phyloP scores from a whole-genome alignment of 495 filamentous ascomycete genomes.

The Tuber magnatum region DNA sequence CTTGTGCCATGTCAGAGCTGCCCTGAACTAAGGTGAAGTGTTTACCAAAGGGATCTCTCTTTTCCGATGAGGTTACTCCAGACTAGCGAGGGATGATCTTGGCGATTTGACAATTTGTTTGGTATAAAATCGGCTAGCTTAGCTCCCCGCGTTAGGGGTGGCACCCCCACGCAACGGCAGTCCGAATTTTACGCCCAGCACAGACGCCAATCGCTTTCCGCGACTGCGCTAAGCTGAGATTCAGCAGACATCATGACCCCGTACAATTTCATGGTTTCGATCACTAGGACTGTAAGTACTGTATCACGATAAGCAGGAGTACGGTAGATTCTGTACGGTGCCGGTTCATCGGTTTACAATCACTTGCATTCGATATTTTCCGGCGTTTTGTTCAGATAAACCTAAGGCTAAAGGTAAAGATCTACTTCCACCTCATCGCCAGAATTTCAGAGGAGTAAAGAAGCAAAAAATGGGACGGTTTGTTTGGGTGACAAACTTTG shows the following conservation, averaged over 20 bases:
- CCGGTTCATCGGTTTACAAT: not conserved
- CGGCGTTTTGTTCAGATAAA: not conserved
- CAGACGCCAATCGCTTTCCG: not conserved
- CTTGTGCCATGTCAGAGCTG: constrained; percentile 11
- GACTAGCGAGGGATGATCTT: constrained; percentile 24
- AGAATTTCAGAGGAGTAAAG: not conserved
- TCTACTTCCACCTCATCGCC: not conserved
- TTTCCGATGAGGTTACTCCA: constrained; percentile 12
- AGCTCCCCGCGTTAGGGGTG: constrained; percentile 25
- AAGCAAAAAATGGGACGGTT: not conserved
- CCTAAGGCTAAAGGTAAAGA: not conserved
- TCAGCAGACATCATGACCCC: not conserved
- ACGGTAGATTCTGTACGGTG: not conserved
- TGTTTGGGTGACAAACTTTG: not conserved
- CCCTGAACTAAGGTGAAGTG: constrained; percentile 13
- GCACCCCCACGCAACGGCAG: constrained; percentile 23
- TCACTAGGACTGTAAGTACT: not conserved
- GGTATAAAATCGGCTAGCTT: constrained; percentile 13
- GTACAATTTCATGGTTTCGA: constrained; percentile 1
- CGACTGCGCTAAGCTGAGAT: not conserved
- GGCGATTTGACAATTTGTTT: constrained; percentile 17
- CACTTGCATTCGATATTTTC: not conserved
- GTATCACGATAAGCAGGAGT: not conserved
- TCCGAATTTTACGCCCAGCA: constrained; percentile 4
- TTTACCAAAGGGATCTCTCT: constrained; percentile 24